Percentiles rank a stretch among this genome's conserved stretches.
Evolutionary conservation across 1,284 basidiomycete genomes (phyloP).

Genomic region (Moesziomyces aphidis): DNA sequence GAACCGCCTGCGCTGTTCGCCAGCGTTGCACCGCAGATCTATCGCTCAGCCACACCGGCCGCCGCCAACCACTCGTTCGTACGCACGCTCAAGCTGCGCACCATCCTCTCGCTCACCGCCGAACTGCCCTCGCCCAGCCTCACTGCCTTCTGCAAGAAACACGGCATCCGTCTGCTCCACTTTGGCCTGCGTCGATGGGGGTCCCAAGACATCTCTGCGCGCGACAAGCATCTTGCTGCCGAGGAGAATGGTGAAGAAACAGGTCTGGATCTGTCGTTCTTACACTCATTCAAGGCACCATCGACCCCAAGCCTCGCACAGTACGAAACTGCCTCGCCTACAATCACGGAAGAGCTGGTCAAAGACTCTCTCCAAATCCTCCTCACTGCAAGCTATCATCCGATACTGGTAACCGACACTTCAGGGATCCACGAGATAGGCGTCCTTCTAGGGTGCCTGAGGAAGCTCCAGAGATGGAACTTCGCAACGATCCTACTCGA

Average conservation of each 20-base stretch:
- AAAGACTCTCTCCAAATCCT: slow-evolving; percentile 62
- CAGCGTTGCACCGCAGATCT: slow-evolving; percentile 59
- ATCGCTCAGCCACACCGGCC: slow-evolving; percentile 49
- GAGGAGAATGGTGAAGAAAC: background rate
- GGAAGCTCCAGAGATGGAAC: slow-evolving; percentile 65
- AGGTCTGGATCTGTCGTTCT: slow-evolving; percentile 16
- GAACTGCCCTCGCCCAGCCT: slow-evolving; percentile 56
- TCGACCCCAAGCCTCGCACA: slow-evolving; percentile 23
- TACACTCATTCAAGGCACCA: slow-evolving; percentile 12
- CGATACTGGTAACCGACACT: slow-evolving; percentile 60
- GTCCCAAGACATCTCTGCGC: background rate
- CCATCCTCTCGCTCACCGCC: slow-evolving; percentile 58
- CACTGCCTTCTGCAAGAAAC: slow-evolving; percentile 35
- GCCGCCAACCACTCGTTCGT: slow-evolving; percentile 49
- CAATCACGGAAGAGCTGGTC: slow-evolving; percentile 51
- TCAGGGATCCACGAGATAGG: slow-evolving; percentile 64
- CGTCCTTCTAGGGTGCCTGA: slow-evolving; percentile 59
- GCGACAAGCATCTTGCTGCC: background rate
- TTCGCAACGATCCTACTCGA: slow-evolving; percentile 64
- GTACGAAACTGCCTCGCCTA: slow-evolving; percentile 28
- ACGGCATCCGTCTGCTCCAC: slow-evolving; percentile 53
- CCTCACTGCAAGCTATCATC: slow-evolving; percentile 49
- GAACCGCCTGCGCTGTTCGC: slow-evolving; percentile 57
- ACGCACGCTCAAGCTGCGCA: slow-evolving; percentile 47
- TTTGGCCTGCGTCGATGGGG: slow-evolving; percentile 46